phyloP scores from a whole-genome alignment of 805 yeast genomes.

The Pachysolen tannophilus region DNA sequence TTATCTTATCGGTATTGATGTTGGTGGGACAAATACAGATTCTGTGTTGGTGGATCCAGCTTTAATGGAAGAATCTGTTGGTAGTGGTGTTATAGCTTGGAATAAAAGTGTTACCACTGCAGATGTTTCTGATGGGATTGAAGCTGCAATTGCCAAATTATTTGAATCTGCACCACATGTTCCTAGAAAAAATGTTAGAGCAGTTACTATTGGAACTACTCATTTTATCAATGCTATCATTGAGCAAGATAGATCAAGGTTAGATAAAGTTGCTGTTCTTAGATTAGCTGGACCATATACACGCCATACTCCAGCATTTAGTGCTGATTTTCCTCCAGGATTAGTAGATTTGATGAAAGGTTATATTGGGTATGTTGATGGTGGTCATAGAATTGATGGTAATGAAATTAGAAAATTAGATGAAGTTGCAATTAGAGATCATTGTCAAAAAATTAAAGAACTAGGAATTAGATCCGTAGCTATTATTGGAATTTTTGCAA shows the following conservation, averaged over 20 bases:
- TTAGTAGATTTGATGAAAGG: conserved; percentile 27
- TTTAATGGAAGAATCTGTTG: conserved; percentile 9
- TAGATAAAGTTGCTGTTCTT: conserved; percentile 37
- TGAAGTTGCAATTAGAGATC: conserved; percentile 21
- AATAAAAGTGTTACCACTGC: conserved; percentile 35
- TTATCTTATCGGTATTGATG: conserved; percentile 38
- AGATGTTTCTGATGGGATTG: conserved; percentile 36
- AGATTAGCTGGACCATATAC: conserved; percentile 38
- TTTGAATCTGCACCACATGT: conserved; percentile 17
- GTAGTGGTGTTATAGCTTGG: conserved; percentile 31
- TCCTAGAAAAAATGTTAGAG: conserved; percentile 22
- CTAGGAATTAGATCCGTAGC: conserved; percentile 29
- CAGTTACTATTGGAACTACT: conserved; percentile 45
- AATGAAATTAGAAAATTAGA: conserved; percentile 24
- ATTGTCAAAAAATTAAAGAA: conserved; percentile 23
- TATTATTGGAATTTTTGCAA: conserved; percentile 32
- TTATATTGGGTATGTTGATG: conserved; percentile 26
- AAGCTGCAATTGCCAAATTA: conserved; percentile 25
- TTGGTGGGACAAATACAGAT: conserved; percentile 46
- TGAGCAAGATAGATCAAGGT: conserved; percentile 32
- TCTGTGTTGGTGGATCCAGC: conserved; percentile 35
- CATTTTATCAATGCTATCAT: conserved; percentile 44
- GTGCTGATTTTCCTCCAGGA: conserved; percentile 36
- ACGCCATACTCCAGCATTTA: conserved; percentile 28
- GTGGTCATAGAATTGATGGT: conserved; percentile 39